Evolutionary conservation across 2,329 filamentous ascomycete species (phyloP), one percentile per base, ranked within the genome.

Genomic region (Podosphaera leucotricha): DNA sequence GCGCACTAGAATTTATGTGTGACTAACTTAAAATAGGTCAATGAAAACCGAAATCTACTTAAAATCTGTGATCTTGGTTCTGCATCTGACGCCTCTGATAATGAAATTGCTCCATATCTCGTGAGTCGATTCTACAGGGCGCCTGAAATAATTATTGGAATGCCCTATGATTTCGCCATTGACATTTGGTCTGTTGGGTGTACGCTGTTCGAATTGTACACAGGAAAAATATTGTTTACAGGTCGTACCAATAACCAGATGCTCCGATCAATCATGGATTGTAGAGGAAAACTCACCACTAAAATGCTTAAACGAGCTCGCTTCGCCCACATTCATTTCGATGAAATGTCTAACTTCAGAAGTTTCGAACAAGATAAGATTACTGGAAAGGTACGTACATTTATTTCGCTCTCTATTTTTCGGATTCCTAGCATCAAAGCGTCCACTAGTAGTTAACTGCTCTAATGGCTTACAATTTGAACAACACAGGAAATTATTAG

Each of bases 151-250:
- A 93, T 98, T 48, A 70, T 98, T 2, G 90, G 90, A n/a, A 86
- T 94, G 66, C 80, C 81, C 8, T 93, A 92, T 59, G 85, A 93
- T 58, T 92, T 87, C 58, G 79, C 80, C 6, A 83, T 95, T 51
- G 90, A 98, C 60, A 82, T 93, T 68, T 98, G 90, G 90, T 92
- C 87, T 6, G 84, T 95, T 51, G 92, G 90, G 33, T 98, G 90
- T 62, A 98, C 90, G 0, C 68, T 95, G 24, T 98, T 92, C 60
- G 90, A 98, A 62, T 68, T 98, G 36, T 95, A 92, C 64, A 95
- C 90, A 0, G 90, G 90, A 56, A 93, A 94, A 60, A 95, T 98
- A 46, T 68, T 98, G 26, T 98, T 98, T 60, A 85, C 84, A 1
- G 90, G 90, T 47, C 75, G 82, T 50, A 90, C 83, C 63, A 98